A percentile compares a stretch with the other conserved stretches of the same genome.
Evolutionary conservation across 352 stramenopile species (phyloP).

Genomic region (Globisporangium paroecandrum): DNA sequence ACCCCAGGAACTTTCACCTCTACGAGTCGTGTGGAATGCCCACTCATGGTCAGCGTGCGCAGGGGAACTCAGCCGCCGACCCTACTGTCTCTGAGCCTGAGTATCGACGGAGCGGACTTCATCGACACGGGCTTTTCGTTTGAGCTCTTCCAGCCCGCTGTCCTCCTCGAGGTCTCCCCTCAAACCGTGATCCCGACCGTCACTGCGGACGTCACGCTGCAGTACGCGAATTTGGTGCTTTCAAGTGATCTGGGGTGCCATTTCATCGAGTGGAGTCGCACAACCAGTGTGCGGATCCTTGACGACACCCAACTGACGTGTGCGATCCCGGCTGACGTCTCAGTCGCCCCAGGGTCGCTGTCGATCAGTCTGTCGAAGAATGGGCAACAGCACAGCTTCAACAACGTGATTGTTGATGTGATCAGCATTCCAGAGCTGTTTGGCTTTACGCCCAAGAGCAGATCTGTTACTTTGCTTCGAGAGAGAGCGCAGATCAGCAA

Average conservation of each 20-base stretch:
- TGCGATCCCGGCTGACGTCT: constrained; percentile 3
- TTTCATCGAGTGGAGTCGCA: constrained; percentile 28
- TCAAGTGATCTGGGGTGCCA: constrained; percentile 26
- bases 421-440: constrained; percentile 29
- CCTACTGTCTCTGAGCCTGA: constrained; percentile 25
- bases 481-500: background rate
- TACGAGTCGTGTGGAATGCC: constrained; percentile 6
- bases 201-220: constrained; percentile 25
- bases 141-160: constrained; percentile 21
- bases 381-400: constrained; percentile 24
- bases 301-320: constrained; percentile 23
- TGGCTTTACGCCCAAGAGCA: constrained; percentile 26
- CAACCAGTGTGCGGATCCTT: constrained; percentile 25
- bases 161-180: constrained; percentile 22
- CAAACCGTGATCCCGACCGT: constrained; percentile 22
- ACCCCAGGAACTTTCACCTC: constrained; percentile 2
- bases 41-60: background rate
- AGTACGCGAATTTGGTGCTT: constrained; percentile 18
- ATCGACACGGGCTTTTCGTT: constrained; percentile 36
- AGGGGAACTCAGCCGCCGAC: background rate
- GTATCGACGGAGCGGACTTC: constrained; percentile 24
- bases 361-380: constrained; percentile 19
- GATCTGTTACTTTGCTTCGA: background rate
- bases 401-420: constrained; percentile 27
- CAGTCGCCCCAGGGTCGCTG: constrained; percentile 17